Base-by-base conservation (phyloP, 2,329 filamentous ascomycete species). In the Nigrograna mackinnonii region DNA sequence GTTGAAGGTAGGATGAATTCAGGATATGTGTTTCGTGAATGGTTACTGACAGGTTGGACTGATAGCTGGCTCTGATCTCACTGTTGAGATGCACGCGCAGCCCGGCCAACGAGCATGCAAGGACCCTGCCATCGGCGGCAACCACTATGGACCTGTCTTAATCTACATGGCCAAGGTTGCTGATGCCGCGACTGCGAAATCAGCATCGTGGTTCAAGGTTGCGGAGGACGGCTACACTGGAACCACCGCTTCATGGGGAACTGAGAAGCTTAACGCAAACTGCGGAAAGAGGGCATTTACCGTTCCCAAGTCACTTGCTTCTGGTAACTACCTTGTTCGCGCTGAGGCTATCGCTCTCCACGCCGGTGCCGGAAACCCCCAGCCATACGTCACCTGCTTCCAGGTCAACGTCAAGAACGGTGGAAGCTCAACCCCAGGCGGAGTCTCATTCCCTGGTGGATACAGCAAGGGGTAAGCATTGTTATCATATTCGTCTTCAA, bases 251-350 rank as follows among this genome's bases (percentile, higher is more conserved):
- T 60, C 62, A 1, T 68, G 64, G 64, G 64, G 64, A 11, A 68
- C 64, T 13, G 62, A 68, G 54, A 66, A 66, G 46, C 60, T 68
- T 37, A 68, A 67, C 48, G 64, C 64, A 17, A 68, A 68, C 57
- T 67, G 64, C 46, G 64, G 64, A 37, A 68, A 67, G 54, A 50
- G 58, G 26, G 47, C 62, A 2, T 68, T 68, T 42, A 63, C 59
- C 9, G 65, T 68, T 6, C 64, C 64, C 37, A 66, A 59, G 52
- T 58, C 39, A 43, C 43, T 67, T 18, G 64, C 63, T 14, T 22
- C 49, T 4, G 62, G 64, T 13, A 53, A 67, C 43, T 68, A 66
- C 43, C 55, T 68, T 6, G 62, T 66, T 17, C 56, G 64, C 6
- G 51, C 64, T 34, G 65, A 68, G 54, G 62, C 47, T 4, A 56